These are phyloP conservation scores for Venturia pyrina DNA, from an alignment of 2,329 filamentous ascomycete genomes.

Conservation along the genomic window DNA sequence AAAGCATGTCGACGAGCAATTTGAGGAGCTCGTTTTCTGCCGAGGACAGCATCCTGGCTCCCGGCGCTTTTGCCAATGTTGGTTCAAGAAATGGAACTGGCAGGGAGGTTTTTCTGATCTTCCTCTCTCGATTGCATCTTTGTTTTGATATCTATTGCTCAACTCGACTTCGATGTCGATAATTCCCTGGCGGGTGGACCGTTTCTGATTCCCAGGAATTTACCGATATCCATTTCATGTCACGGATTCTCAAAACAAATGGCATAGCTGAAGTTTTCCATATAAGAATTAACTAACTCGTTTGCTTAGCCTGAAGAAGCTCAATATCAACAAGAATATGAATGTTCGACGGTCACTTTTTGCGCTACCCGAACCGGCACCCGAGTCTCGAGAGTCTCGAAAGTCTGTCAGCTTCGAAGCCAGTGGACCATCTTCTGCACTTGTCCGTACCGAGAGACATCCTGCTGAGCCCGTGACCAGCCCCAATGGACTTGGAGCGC, in stretches of 20 bases:
- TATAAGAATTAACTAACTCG: no score
- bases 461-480: constrained; percentile 13
- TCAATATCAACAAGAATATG: constrained; percentile 84
- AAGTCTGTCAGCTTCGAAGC: constrained; percentile 84
- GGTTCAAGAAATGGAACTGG: constrained; percentile 52
- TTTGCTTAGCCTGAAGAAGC: constrained; percentile 61
- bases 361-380: constrained; percentile 37
- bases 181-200: no score
- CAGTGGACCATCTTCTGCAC: constrained; percentile 9
- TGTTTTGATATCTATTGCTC: no score
- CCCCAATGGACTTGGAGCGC: constrained; percentile 21
- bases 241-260: no score
- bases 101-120: constrained; percentile 9
- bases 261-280: no score
- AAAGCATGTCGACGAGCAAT: constrained; percentile 82
- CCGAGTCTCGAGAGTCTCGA: constrained; percentile 50
- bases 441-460: constrained; percentile 9
- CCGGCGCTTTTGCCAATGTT: constrained; percentile 66
- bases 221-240: no score
- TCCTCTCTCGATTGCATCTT: no score
- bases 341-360: constrained; percentile 54
- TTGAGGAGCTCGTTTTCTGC: constrained; percentile 71
- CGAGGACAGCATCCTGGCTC: constrained; percentile 77
- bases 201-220: no score
- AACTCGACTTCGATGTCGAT: no score